Percentiles rank a stretch among this genome's conserved stretches.
Conservation (phyloP, 139 green algal species). For the Gonium pectorale region DNA sequence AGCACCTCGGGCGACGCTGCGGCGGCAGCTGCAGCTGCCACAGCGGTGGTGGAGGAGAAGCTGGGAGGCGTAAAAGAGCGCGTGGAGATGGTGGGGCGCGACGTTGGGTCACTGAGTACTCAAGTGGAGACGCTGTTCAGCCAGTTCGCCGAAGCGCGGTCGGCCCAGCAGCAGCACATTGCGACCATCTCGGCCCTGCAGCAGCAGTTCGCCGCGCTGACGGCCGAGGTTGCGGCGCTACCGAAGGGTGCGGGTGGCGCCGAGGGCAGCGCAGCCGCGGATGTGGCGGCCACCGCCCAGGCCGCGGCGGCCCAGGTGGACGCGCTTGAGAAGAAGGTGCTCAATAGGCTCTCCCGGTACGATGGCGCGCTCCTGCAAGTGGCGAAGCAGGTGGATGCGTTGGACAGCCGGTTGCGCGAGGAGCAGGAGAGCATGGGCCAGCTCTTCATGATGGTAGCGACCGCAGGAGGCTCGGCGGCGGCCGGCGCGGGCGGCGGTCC, state of each 20-base stretch:
- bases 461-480: no score
- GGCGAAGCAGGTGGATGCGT: slow-evolving; percentile 63
- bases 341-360: slow-evolving; percentile 49
- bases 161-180: not conserved
- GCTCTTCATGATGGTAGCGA: no score
- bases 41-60: slow-evolving; percentile 12
- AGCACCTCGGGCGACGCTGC: not conserved
- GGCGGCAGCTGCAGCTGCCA: not conserved
- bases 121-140: not conserved
- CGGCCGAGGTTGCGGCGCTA: not conserved
- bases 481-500: no score
- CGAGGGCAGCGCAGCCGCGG: not conserved
- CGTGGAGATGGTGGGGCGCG: not conserved
- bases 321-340: slow-evolving; percentile 48
- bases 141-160: slow-evolving; percentile 1
- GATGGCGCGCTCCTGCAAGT: slow-evolving; percentile 69
- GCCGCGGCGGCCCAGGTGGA: not conserved
- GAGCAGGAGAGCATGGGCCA: slow-evolving; percentile 62
- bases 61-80: not conserved
- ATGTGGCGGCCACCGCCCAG: not conserved
- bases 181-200: not conserved
- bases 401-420: slow-evolving; percentile 57
- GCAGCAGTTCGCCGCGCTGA: not conserved
- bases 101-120: slow-evolving; percentile 11
- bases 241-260: not conserved